Percentiles rank a stretch among this genome's conserved stretches.
Evolutionary conservation across 2,329 filamentous ascomycete genomes (phyloP).

Genomic region (Ophiocordyceps camponoti-floridani): DNA sequence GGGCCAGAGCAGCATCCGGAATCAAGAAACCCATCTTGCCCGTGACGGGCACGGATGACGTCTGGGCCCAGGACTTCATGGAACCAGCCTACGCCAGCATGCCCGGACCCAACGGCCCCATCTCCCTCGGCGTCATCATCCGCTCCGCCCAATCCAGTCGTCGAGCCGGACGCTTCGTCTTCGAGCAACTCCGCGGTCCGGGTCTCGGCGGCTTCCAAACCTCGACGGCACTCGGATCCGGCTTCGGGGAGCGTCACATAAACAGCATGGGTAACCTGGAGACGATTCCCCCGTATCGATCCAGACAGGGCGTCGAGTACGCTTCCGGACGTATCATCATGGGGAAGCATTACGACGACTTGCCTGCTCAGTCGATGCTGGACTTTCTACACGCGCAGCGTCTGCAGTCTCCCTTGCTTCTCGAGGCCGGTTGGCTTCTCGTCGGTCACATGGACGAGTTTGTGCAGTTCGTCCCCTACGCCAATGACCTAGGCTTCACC

Average conservation of each 20-base stretch:
- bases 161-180: constrained; percentile 5
- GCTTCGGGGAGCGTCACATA: constrained; percentile 4
- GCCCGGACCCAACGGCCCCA: constrained; percentile 12
- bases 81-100: constrained; percentile 16
- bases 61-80: constrained; percentile 18
- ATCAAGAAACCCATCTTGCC: background rate
- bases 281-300: constrained; percentile 9
- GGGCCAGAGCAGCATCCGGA: background rate
- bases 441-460: constrained; percentile 17
- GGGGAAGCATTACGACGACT: constrained; percentile 3
- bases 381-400: constrained; percentile 10
- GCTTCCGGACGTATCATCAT: constrained; percentile 1
- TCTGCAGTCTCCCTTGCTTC: constrained; percentile 11
- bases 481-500: constrained; percentile 1
- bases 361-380: constrained; percentile 5
- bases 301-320: constrained; percentile 1
- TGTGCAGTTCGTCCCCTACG: constrained; percentile 12
- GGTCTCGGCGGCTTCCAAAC: constrained; percentile 11
- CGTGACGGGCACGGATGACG: constrained; percentile 4
- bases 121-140: constrained; percentile 11
- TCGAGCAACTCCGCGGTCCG: constrained; percentile 2
- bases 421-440: constrained; percentile 13
- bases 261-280: constrained; percentile 7
- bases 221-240: constrained; percentile 2
- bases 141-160: constrained; percentile 10